Evolutionary conservation across 208 protist species (phyloP), one percentile per base, ranked within the genome.

Genomic region (Acanthamoeba royreba): DNA sequence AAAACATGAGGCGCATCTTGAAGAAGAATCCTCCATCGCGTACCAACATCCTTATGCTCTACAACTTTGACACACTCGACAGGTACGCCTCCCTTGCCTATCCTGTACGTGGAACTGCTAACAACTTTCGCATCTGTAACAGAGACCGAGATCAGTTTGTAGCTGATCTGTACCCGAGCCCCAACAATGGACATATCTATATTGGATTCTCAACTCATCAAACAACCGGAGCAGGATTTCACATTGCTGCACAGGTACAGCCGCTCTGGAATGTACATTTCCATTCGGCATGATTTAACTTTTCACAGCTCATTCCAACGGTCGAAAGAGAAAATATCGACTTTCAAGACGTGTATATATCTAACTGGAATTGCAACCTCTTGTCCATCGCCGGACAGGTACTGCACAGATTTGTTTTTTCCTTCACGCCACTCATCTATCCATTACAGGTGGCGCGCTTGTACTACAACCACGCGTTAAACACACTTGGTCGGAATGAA

Each of bases 141-240:
- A 89, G 45, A n/a, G 38, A 28, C 13, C 81, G 25, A 15, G 45
- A 46, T 42, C 31, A 77, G 58, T 53, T 92, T 15, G 45, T 74
- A 25, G 28, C 63, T 31, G 45, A 52, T 22, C 33, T 74, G n/a
- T 92, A 47, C 7, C 53, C 53, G 45, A 69, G 53, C n/a, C 47
- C 47, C 4, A 69, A 52, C n/a, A 69, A 52, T 45, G 93, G 93
- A 11, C 93, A 89, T 35, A 89, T 95, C n/a, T 95, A 91, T 46
- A 95, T 95, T 66, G 93, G 92, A 0, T 94, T 95, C 43, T 77
- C 94, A 19, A 95, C 94, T 1, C 92, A 94, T 28, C 94, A 95
- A 33, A 94, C 94, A 7, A 95, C 94, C 22, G 94, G 94, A 1
- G 28, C 92, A 19, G 66, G 66, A 25, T 94, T 87, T 49, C 94